phyloP scores from a whole-genome alignment of 257 asterid genomes.

The Solanum lycopersicoides region DNA sequence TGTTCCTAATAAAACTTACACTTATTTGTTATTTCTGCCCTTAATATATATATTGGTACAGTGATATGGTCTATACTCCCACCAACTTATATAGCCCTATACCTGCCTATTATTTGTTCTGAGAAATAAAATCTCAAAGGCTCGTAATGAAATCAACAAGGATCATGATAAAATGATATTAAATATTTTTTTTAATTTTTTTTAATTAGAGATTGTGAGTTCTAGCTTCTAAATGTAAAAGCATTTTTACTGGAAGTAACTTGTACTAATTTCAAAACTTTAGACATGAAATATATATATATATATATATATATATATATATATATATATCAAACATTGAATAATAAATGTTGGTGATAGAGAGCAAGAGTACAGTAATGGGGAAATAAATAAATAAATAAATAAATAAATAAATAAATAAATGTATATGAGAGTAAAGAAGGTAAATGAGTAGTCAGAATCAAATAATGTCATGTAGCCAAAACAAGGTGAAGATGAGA shows the following conservation, averaged over 20 bases:
- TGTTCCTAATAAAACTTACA: too few species aligned
- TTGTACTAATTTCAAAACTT: background rate
- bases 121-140: background rate
- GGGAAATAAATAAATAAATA: too few species aligned
- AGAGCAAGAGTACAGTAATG: background rate
- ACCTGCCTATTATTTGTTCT: background rate
- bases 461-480: background rate
- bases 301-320: too few species aligned
- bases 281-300: background rate
- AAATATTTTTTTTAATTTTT: background rate
- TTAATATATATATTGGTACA: background rate
- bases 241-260: background rate
- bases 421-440: background rate
- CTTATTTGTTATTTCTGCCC: background rate
- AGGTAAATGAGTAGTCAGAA: background rate
- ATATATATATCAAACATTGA: background rate
- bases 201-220: background rate
- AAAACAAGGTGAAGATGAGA: background rate
- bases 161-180: fast-evolving
- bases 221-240: background rate
- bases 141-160: background rate
- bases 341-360: background rate
- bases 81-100: background rate
- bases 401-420: too few species aligned
- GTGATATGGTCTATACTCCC: background rate